These are phyloP conservation scores for Dryas drummondii DNA, from an alignment of 306 rosid genomes.

Conservation along the genomic window DNA sequence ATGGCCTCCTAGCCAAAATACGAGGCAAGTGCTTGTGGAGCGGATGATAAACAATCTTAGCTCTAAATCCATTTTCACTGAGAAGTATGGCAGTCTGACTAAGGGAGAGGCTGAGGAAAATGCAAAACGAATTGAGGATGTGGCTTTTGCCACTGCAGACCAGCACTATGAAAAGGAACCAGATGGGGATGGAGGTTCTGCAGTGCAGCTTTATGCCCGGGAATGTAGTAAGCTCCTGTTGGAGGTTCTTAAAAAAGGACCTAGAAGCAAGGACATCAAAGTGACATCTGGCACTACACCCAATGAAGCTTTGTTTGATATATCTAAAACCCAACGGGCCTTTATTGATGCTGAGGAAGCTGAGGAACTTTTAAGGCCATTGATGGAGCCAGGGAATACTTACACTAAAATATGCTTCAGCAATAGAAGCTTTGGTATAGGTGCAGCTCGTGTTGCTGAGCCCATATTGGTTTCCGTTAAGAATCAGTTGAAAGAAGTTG, in stretches of 20 bases:
- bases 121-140: constrained; percentile 74
- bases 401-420: constrained; percentile 91
- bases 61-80: constrained; percentile 70
- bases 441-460: constrained; percentile 65
- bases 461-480: constrained; percentile 67
- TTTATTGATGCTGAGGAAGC: constrained; percentile 88
- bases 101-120: constrained; percentile 79
- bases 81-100: constrained; percentile 68
- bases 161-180: constrained; percentile 70
- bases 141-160: constrained; percentile 71
- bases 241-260: constrained; percentile 73
- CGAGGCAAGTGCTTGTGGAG: constrained; percentile 80
- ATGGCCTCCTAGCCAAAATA: constrained; percentile 97
- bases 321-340: constrained; percentile 69
- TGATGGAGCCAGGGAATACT: constrained; percentile 65
- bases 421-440: constrained; percentile 78
- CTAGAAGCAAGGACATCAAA: constrained; percentile 39
- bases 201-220: constrained; percentile 94
- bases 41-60: constrained; percentile 84
- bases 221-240: constrained; percentile 87
- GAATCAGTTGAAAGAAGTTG: constrained; percentile 78
- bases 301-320: constrained; percentile 59
- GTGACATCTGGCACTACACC: constrained; percentile 32
- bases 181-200: constrained; percentile 96
- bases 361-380: constrained; percentile 60